Evolutionary conservation across 768 basidiomycete species (phyloP), one percentile per base, ranked within the genome.

Genomic region (Lactarius sanguifluus): DNA sequence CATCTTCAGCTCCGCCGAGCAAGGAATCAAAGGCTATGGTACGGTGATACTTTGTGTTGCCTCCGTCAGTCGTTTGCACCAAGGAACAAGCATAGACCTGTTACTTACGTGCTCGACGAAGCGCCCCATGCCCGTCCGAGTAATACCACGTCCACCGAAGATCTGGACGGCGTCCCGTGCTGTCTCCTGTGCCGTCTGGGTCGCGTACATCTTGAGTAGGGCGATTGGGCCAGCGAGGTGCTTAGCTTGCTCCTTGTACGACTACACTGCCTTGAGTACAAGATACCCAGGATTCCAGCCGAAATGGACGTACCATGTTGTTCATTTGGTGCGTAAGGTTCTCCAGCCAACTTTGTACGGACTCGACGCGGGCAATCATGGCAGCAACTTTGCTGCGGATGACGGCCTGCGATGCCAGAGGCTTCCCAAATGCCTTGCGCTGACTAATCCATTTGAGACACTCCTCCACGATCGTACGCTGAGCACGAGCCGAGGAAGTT

Each of bases 341-440:
- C 78, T 96, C 94, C 20, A 95, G 78, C 92, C 92, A 95, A n/a
- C 81, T 83, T 72, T 95, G 94, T 12, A 85, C 84, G 32, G 87
- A 84, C 75, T 96, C 94, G 36, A 88, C 81, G 43, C 91, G 87
- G 36, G 91, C 83, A 62, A 97, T 94, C 93, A 98, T 98, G 7
- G 74, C 81, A 3, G 94, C 94, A 57, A 98, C 77, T 81, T 95
- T 97, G 54, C 85, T 78, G 25, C 96, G 87, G 72, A 98, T 91
- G 65, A 98, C 91, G 0, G 95, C 86, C 73, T 94, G 91, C 3
- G 89, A 85, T 68, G 85, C 84, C 50, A 96, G 79, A 3, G 90
- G 92, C 76, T 91, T 95, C 59, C 95, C 96, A 71, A 96, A 96
- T 10, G 93, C 95, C 72, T 92, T 89, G 50, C 96, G 87, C 75